These are phyloP conservation scores for Apiospora arundinis DNA, from an alignment of 2,329 filamentous ascomycete genomes.

Conservation along the genomic window DNA sequence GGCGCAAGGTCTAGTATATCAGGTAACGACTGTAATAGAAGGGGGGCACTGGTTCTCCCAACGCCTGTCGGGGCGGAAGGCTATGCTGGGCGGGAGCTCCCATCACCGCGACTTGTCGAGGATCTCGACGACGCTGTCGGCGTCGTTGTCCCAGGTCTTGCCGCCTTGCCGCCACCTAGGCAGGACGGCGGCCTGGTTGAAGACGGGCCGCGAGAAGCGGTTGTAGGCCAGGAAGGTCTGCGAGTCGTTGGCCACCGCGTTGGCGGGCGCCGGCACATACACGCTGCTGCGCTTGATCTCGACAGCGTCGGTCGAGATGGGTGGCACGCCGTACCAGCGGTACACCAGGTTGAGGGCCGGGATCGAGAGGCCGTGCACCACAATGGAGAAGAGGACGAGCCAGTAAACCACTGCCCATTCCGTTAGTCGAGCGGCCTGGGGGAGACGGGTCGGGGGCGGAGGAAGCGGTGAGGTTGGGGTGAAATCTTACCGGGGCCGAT, in stretches of 20 bases:
- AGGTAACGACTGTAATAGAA: no score
- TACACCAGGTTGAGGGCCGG: conserved; percentile 50
- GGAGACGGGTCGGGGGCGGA: conserved; percentile 23
- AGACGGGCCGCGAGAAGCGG: conserved; percentile 47
- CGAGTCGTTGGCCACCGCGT: conserved; percentile 40
- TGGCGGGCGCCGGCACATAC: conserved; percentile 42
- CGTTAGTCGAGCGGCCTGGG: conserved; percentile 45
- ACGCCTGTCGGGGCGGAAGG: no score
- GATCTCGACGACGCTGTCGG: no score
- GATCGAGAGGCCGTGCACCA: no score
- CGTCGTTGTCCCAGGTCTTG: no score
- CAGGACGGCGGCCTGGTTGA: conserved; percentile 9
- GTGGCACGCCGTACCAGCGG: conserved; percentile 43
- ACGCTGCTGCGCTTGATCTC: conserved; percentile 45
- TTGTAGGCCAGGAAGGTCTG: conserved; percentile 52
- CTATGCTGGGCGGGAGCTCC: no score
- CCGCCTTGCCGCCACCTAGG: no score
- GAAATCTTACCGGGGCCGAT: not conserved
- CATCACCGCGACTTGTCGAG: no score
- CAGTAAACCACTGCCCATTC: no score
- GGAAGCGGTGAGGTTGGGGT: not conserved
- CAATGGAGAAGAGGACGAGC: no score
- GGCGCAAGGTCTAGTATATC: no score
- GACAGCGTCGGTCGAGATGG: conserved; percentile 48
- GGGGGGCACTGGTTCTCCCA: no score